Conservation (phyloP, 345 rosid species). For the Murraya koenigii region DNA sequence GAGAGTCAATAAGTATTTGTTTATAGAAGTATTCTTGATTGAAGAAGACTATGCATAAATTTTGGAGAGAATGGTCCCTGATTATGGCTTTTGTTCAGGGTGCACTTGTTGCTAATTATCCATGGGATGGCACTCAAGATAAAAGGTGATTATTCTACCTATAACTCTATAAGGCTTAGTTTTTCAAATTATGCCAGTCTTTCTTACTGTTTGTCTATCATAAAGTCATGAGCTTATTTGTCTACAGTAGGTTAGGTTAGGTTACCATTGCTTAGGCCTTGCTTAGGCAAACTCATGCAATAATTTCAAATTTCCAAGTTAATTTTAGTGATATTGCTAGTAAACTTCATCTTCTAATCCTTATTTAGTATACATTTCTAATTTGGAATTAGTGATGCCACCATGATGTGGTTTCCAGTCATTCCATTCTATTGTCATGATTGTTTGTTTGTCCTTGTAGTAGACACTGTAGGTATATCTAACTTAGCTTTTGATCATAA, state of each 20-base stretch:
- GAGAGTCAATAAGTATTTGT: not conserved
- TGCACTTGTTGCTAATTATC: conserved; percentile 95
- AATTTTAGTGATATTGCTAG: not conserved
- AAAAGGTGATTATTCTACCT: conserved; percentile 43
- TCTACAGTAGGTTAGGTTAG: not conserved
- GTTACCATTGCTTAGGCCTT: not conserved
- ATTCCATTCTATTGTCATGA: not conserved
- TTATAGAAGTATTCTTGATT: conserved; percentile 8
- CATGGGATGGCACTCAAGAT: conserved; percentile 92
- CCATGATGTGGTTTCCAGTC: not conserved
- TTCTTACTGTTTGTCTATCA: not conserved
- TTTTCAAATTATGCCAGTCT: not conserved
- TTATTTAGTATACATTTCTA: not conserved
- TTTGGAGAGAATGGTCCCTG: not conserved
- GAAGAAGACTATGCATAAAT: conserved; percentile 9
- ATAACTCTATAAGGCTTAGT: conserved; percentile 1
- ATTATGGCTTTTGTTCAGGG: conserved; percentile 51
- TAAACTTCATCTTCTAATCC: not conserved
- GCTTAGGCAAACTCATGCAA: not conserved
- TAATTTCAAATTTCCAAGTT: conserved; percentile 2
- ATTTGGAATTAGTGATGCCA: not conserved
- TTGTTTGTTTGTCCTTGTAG: not conserved
- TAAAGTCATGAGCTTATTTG: conserved; percentile 8
- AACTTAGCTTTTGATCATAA: not conserved
- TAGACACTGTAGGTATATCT: not conserved